Conservation (phyloP, 805 yeast species). For the Ogataea methanolica region DNA sequence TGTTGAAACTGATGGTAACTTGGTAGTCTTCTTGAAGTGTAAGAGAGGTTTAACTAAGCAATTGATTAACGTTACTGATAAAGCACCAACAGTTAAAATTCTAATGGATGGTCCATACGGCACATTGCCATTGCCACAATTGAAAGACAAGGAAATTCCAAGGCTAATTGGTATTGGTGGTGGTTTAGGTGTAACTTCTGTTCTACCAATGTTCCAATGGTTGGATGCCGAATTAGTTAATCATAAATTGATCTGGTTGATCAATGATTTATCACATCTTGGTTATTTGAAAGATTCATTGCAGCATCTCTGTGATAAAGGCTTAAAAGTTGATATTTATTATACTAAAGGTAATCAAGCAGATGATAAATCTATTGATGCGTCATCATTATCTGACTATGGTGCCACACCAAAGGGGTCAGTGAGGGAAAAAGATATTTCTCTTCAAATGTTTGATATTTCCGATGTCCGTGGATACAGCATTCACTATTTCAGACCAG, state of each 20-base stretch:
- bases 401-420: background rate
- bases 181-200: conserved; percentile 20
- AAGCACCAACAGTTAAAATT: conserved; percentile 22
- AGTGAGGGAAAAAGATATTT: background rate
- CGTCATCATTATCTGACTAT: background rate
- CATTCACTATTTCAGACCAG: conserved; percentile 1
- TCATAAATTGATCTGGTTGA: conserved; percentile 17
- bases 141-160: conserved; percentile 1
- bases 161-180: conserved; percentile 18
- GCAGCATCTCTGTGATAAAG: conserved; percentile 4
- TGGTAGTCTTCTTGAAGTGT: conserved; percentile 40
- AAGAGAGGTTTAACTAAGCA: conserved; percentile 48
- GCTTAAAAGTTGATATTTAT: conserved; percentile 9
- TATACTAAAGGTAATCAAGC: conserved; percentile 2
- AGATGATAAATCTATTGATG: background rate
- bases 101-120: conserved; percentile 71
- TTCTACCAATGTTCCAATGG: conserved; percentile 11
- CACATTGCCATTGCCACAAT: conserved; percentile 2
- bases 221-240: background rate
- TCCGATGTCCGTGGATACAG: background rate
- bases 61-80: conserved; percentile 9
- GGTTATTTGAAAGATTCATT: conserved; percentile 10
- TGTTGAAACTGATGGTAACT: conserved; percentile 24
- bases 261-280: conserved; percentile 12
- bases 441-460: background rate